Conservation (phyloP, 2,329 filamentous ascomycete species). For the Pyrenochaeta sp. region DNA sequence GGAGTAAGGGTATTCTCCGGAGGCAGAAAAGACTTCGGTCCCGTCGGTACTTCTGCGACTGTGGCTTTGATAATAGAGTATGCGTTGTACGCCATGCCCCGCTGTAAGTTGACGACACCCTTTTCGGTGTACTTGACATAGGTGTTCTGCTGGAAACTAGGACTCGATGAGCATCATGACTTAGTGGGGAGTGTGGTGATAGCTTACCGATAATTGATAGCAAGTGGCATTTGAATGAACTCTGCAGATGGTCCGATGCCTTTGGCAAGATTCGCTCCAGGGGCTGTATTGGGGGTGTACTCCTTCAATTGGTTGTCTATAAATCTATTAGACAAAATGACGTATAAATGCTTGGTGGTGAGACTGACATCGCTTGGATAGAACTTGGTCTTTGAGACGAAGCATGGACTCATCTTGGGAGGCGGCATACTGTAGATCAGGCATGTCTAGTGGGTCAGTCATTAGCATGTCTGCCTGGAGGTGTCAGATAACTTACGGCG, state of each 20-base stretch:
- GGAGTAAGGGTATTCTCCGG: constrained; percentile 59
- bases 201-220: constrained; percentile 67
- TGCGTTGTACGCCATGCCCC: constrained; percentile 32
- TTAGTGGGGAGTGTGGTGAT: neutral
- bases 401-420: constrained; percentile 72
- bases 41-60: constrained; percentile 66
- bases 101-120: constrained; percentile 39
- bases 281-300: constrained; percentile 60
- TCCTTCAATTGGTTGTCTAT: constrained; percentile 65
- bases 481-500: constrained; percentile 61
- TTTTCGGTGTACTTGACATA: constrained; percentile 68
- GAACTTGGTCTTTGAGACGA: constrained; percentile 73
- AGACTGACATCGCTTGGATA: constrained; percentile 72
- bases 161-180: neutral
- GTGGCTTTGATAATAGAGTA: constrained; percentile 67
- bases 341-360: neutral
- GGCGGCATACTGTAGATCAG: constrained; percentile 86
- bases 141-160: constrained; percentile 83
- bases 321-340: neutral
- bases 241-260: constrained; percentile 81
- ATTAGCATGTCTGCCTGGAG: neutral
- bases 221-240: constrained; percentile 76
- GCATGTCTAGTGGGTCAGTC: constrained; percentile 61
- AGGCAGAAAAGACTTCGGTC: constrained; percentile 64
- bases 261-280: constrained; percentile 64